Evolutionary conservation across 2,329 filamentous ascomycete genomes (phyloP), one percentile per base, ranked within the genome.

Genomic region (Arthrobotrys iridis): DNA sequence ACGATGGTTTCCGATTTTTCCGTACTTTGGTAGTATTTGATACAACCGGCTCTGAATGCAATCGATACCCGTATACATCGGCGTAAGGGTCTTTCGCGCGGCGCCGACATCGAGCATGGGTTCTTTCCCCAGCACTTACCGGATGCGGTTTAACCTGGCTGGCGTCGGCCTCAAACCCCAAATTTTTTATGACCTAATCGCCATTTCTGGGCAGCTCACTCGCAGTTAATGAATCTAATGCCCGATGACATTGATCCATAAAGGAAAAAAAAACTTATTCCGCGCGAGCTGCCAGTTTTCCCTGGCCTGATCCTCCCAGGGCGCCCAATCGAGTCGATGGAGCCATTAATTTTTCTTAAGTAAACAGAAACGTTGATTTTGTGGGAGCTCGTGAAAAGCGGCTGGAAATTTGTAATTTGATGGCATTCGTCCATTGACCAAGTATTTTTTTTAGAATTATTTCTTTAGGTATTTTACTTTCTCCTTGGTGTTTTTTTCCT

Each of bases 361-460:
- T 35, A n/a, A n/a, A 8, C 2, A 6, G 4, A 60, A 4, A 60
- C 28, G 22, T 50, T 41, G 40, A n/a, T 28, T 26, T 26, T 30
- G 18, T 67, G 45, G 26, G 15, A 24, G 50, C 52, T 62, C 40
- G 58, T 26, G n/a, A 30, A 37, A 70, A 43, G 64, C 57, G 55
- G 41, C 64, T 52, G 28, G 52, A 46, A 73, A 66, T 66, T 73
- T 65, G 68, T 73, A 60, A 67, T 62, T 30, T 41, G 24, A 18
- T 52, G 62, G 45, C 58, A 71, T 37, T 52, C 43, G 13, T 7
- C 40, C 64, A 60, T 66, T 63, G 70, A 22, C n/a, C 18, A 43
- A 37, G 15, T 30, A 48, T 33, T 6, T 26, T 20, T 24, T 45
- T 11, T 15, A n/a, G n/a, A n/a, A n/a, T 46, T 40, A 20, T 22